Percentiles rank a stretch among this genome's conserved stretches.
Conservation (phyloP, 2,329 filamentous ascomycete species). For the Botrytis aclada region DNA sequence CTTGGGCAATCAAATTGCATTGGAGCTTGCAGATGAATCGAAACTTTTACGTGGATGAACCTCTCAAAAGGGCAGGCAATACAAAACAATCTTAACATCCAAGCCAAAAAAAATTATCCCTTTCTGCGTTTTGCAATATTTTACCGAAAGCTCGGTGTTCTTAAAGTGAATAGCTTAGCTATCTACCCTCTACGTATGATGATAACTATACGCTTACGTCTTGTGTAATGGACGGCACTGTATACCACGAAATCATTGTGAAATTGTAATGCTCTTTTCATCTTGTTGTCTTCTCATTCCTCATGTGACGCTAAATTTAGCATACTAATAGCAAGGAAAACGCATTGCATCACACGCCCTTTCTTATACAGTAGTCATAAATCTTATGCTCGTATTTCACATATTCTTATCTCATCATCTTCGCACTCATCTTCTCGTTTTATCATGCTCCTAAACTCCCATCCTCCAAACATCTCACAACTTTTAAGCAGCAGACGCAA, state of each 20-base stretch:
- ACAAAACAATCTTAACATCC: not conserved
- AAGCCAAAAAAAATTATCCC: not conserved
- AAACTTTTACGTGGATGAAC: not conserved
- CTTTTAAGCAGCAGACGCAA: slow-evolving; percentile 3
- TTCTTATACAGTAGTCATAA: not conserved
- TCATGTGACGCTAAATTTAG: not conserved
- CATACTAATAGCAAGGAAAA: slow-evolving; percentile 1
- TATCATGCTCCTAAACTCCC: not conserved
- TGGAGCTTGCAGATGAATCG: not conserved
- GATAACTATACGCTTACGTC: not conserved
- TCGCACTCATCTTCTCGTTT: not conserved
- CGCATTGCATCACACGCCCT: not conserved
- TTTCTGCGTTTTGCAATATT: not conserved
- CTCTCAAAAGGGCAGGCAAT: not conserved
- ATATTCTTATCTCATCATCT: not conserved
- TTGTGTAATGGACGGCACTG: not conserved
- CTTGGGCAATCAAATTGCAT: not conserved
- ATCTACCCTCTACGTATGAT: not conserved
- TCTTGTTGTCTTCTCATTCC: not conserved
- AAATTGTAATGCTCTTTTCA: not conserved
- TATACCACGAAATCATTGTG: not conserved
- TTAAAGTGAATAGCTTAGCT: not conserved
- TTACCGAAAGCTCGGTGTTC: not conserved
- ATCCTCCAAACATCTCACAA: not conserved
- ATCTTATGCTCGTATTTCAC: not conserved